Evolutionary conservation across 2,329 filamentous ascomycete species (phyloP).

Genomic region (Capronia coronata): DNA sequence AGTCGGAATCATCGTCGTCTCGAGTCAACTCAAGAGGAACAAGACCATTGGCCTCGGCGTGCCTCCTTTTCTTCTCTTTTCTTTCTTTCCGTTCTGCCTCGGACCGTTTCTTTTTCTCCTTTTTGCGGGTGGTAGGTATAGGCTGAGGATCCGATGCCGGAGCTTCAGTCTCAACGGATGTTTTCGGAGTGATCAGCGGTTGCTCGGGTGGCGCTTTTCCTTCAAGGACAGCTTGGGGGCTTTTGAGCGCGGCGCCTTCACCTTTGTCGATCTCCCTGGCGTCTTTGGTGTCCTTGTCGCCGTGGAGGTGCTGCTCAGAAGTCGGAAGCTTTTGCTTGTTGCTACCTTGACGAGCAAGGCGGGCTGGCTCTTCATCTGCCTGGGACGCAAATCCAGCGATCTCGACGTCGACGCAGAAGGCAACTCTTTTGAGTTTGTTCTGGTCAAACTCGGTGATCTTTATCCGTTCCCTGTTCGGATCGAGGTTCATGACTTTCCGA

Average conservation of each 20-base stretch:
- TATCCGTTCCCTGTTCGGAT: slow-evolving; percentile 71
- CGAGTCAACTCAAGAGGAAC: slow-evolving; percentile 76
- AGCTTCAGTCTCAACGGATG: too few relatives aligned
- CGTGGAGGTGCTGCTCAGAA: slow-evolving; percentile 30
- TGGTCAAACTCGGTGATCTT: slow-evolving; percentile 70
- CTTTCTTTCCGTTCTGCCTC: slow-evolving; percentile 88
- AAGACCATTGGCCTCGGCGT: slow-evolving; percentile 80
- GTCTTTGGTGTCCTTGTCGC: slow-evolving; percentile 37
- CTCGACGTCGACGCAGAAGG: slow-evolving; percentile 95
- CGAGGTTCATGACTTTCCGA: slow-evolving; percentile 75
- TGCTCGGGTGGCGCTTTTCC: slow-evolving; percentile 51
- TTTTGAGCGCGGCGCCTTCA: slow-evolving; percentile 68
- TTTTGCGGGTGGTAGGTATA: slow-evolving; percentile 61
- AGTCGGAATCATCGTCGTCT: slow-evolving; percentile 57
- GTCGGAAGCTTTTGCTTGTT: slow-evolving; percentile 29
- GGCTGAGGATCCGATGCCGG: slow-evolving; percentile 30
- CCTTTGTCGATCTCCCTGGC: slow-evolving; percentile 60
- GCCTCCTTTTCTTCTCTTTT: slow-evolving; percentile 77
- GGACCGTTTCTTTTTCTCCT: slow-evolving; percentile 92
- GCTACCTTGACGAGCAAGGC: slow-evolving; percentile 20
- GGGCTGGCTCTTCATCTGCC: slow-evolving; percentile 50
- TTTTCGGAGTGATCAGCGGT: too few relatives aligned
- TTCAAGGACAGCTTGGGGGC: slow-evolving; percentile 49
- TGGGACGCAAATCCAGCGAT: slow-evolving; percentile 84
- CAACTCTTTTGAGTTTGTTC: slow-evolving; percentile 75